These are phyloP conservation scores for Agastache rugosa DNA, from an alignment of 257 asterid genomes.

Conservation along the genomic window DNA sequence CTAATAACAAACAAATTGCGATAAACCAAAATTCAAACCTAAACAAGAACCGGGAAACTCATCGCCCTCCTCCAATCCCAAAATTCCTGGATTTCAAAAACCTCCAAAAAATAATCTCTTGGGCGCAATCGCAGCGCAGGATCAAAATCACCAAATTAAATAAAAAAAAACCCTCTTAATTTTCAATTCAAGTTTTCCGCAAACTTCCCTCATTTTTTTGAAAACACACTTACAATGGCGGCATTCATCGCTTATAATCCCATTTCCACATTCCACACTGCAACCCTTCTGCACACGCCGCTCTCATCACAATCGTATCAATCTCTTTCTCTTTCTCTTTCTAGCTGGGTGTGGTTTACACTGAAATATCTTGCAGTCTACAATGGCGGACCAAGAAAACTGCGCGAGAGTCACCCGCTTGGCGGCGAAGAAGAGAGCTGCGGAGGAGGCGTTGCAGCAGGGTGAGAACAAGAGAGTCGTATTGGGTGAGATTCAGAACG, in stretches of 20 bases:
- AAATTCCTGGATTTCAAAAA: background rate
- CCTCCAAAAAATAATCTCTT: background rate
- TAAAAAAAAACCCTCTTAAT: background rate
- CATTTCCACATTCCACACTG: conserved; percentile 28
- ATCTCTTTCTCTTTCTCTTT: background rate
- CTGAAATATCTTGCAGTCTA: background rate
- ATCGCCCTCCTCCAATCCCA: background rate
- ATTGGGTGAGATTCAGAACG: conserved; percentile 71
- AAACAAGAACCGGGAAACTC: conserved; percentile 21
- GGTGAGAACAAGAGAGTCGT: conserved; percentile 67
- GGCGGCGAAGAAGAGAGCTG: conserved; percentile 83
- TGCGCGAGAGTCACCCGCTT: conserved; percentile 65
- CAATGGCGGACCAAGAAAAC: conserved; percentile 71
- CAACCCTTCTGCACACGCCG: too few species aligned
- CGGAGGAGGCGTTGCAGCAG: conserved; percentile 47
- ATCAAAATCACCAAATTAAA: conserved; percentile 27
- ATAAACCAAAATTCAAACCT: background rate
- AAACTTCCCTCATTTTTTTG: conserved; percentile 32
- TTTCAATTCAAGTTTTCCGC: conserved; percentile 25
- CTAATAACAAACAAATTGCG: too few species aligned
- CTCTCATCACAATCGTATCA: background rate
- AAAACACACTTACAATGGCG: conserved; percentile 50
- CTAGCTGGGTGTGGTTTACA: conserved; percentile 1
- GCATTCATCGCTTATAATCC: background rate
- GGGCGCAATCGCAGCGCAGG: background rate